Evolutionary conservation across 805 yeast genomes (phyloP), one percentile per base, ranked within the genome.

Genomic region (Debaryomyces hansenii): DNA sequence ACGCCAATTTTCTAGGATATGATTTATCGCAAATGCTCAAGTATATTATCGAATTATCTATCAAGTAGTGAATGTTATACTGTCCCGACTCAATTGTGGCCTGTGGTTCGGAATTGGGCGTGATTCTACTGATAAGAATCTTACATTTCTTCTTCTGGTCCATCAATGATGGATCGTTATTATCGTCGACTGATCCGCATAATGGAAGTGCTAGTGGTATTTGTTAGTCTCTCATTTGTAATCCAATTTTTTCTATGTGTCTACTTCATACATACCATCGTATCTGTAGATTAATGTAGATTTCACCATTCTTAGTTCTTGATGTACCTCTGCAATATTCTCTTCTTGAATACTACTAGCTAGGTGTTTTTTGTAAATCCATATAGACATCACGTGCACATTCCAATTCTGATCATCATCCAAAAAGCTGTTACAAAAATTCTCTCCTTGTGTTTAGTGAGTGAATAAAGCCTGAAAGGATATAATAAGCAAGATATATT

Each of bases 121-220:
- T 85, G 62, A 91, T 79, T 59, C 92, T 79, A 29, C 85, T 72
- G 21, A 90, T 78, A 45, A 94, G 75, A 44, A 85, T 69, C 67
- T 92, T 91, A 54, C 89, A 82, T 65, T 90, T 90, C 63, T 86
- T 82, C 77, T 91, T 92, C 62, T 88, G 90, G 44, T 88, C 94
- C 20, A 74, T 59, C 38, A 92, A 71, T 4, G 73, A 71, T 0
- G 83, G 74, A 51, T 79, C 82, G 42, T 76, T 78, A 33, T 78
- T 75, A 51, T 87, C 90, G 62, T 92, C 98, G 10, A 89, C 91
- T 1, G 96, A 87, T 5, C 96, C 96, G 49, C 95, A 83, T 45
- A 92, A 75, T 24, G 99, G 98, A 41, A 94, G 82, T 20, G 94
- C 90, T 83, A 18, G 7, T 20, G 18, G 18, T 16, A 16, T 16